Base-by-base conservation (phyloP, 2,329 filamentous ascomycete species). In the Botrytis hyacinthi region DNA sequence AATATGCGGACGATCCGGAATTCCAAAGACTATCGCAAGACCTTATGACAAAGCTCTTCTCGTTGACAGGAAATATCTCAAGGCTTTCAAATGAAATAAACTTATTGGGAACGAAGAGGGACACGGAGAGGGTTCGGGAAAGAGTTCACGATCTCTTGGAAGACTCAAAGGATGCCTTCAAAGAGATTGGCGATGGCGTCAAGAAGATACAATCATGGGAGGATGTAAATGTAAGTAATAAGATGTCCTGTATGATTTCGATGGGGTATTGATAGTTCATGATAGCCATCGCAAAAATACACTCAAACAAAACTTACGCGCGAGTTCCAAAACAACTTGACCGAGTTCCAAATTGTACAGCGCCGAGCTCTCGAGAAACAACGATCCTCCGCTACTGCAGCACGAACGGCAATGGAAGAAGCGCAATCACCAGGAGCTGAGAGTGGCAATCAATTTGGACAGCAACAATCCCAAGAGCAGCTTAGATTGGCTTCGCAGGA, bases 271-370 rank as follows among this genome's bases (percentile, higher is more conserved):
- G 73, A 77, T 60, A 54, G 14, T 65, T 9, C 9, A 20, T 65
- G 61, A 51, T 74, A 97, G 94, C 93, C 95, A 75, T 93, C 94
- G 72, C 96, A 99, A 86, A 97, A 95, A 83, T 98, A 97, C 85
- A 96, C 94, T 35, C 95, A 98, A 80, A 93, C 95, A 78, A 98
- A 98, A 82, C 88, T 99, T 48, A 95, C 94, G 75, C 93, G 93
- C 80, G 95, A 98, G 82, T 98, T 98, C 85, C 93, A 95, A 81
- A 89, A 93, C 51, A 93, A 93, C 67, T 89, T 98, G 74, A 90
- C 91, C 78, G 95, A 98, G 79, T 99, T 99, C 83, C 95, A 98
- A 84, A 87, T 87, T 72, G 89, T 98, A n/a, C 96, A 98, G 83
- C 90, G 94, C 75, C 89, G 90, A 77, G 95, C 95, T 16, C 88